Base-by-base conservation (phyloP, 176 grass and related monocot genomes). In the Oryza australiensis region DNA sequence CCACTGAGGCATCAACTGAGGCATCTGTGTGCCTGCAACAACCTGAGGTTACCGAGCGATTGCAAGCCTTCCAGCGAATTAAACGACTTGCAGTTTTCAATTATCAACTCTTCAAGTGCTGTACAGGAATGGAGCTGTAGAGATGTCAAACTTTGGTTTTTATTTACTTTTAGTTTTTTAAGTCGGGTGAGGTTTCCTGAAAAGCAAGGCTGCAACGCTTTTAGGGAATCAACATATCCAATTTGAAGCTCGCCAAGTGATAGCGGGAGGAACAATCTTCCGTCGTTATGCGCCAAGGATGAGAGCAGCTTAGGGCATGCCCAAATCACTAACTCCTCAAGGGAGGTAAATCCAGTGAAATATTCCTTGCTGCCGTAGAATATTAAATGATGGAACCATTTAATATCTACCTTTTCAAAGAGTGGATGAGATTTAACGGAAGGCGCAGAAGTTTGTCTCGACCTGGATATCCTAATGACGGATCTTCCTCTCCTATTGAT, bases 311-410 rank as follows among this genome's bases (percentile, higher is more conserved):
- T 0, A 4, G n/a, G 11, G 38, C 79, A 71, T 0, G 0, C 0
- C 0, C 0, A 0, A 63, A 71, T 23, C 0, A 0, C 0, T 29
- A 87, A 22, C 53, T 64, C 0, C 72, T 64, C 2, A 11, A 87
- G 78, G 33, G 77, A 62, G 26, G 71, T 48, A 63, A 81, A 75
- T 28, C 0, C 9, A 9, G 43, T 3, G 1, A 86, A 46, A 9
- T 4, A 20, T 7, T 60, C 5, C 0, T 69, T 34, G 27, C 13
- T 35, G 18, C 20, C 13, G 26, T 26, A 40, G 59, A 43, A 81
- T 41, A 14, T 71, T 6, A 51, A 9, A 62, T 9, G 3, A 0
- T 0, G 0, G 15, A 26, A 62, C 0, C 0, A 0, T 0, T 0
- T 0, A 15, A 70, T 32, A n/a, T 0, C 5, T 30, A 87, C 14